Evolutionary conservation across 305 asterid species (phyloP), one percentile per base, ranked within the genome.

Genomic region (Plantago coronopus): DNA sequence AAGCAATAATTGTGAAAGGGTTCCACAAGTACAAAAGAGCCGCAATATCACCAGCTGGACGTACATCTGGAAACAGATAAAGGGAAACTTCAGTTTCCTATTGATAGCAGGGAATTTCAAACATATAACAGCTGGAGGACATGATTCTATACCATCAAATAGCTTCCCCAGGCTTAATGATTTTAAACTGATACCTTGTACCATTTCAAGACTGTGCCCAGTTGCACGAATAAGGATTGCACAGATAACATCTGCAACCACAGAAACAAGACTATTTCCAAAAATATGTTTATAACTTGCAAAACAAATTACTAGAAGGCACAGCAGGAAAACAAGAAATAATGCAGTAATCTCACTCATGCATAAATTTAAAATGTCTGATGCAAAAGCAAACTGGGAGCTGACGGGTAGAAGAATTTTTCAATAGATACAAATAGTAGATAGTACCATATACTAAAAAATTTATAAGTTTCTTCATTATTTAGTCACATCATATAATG

Each of bases 11-110:
- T 43, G 98, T 85, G 76, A 86, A 86, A 67, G 98, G 97, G 73
- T 87, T 89, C 97, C 97, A 93, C 68, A 93, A 74, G 79, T 93
- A 93, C 70, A 84, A 84, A 48, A 93, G 95, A 62, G 91, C 95
- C 58, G 96, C 96, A 61, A 93, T 75, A 79, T 93, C 95, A 62
- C 93, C 97, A 10, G 89, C 77, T 14, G 88, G 84, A 55, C 89
- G 80, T 75, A 76, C 69, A 54, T 82, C 96, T 88, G 79, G 46
- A 74, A 31, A 64, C 17, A 74, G 63, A 60, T 15, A 20, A 43
- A 63, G 53, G 65, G 51, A n/a, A 60, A 63, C 46, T 49, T 66
- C 66, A 77, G 67, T 57, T 42, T 60, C 50, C 59, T 25, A 53
- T 51, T 62, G 37, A 63, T 45, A 48, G 58, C 34, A n/a, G 4